Conservation (phyloP, 2,329 filamentous ascomycete genomes). For the Ophiocordyceps unilateralis region DNA sequence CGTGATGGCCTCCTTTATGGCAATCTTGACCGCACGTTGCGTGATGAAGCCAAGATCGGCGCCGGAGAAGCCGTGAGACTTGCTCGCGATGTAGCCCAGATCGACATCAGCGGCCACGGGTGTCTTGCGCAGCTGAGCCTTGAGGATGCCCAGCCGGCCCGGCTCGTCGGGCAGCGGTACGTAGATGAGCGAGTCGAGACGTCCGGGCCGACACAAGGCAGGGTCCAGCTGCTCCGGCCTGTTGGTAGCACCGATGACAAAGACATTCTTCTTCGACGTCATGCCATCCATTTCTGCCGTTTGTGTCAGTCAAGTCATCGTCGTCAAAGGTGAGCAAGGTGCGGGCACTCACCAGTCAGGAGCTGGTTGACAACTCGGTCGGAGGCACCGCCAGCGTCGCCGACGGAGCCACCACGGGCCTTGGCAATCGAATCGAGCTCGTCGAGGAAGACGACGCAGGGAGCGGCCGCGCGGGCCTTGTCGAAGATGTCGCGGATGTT, state of each 20-base stretch:
- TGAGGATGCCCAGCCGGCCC: constrained; percentile 78
- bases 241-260: constrained; percentile 98
- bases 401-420: constrained; percentile 90
- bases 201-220: constrained; percentile 91
- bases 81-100: constrained; percentile 78
- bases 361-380: constrained; percentile 99
- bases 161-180: constrained; percentile 88
- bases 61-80: constrained; percentile 98
- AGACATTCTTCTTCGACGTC: constrained; percentile 99
- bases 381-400: constrained; percentile 92
- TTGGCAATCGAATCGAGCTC: constrained; percentile 98
- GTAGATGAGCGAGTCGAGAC: constrained; percentile 97
- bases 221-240: constrained; percentile 97
- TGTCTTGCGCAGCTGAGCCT: constrained; percentile 95
- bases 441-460: constrained; percentile 96
- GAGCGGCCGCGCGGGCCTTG: constrained; percentile 94
- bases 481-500: constrained; percentile 99
- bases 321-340: too few species aligned
- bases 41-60: constrained; percentile 98
- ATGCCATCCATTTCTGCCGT: constrained; percentile 87
- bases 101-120: constrained; percentile 79
- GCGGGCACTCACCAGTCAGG: constrained; percentile 57
- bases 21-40: constrained; percentile 96
- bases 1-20: constrained; percentile 92
- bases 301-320: constrained; percentile 20